Evolutionary conservation across 495 filamentous ascomycete species (phyloP).

Genomic region (Penicillium argentinense): DNA sequence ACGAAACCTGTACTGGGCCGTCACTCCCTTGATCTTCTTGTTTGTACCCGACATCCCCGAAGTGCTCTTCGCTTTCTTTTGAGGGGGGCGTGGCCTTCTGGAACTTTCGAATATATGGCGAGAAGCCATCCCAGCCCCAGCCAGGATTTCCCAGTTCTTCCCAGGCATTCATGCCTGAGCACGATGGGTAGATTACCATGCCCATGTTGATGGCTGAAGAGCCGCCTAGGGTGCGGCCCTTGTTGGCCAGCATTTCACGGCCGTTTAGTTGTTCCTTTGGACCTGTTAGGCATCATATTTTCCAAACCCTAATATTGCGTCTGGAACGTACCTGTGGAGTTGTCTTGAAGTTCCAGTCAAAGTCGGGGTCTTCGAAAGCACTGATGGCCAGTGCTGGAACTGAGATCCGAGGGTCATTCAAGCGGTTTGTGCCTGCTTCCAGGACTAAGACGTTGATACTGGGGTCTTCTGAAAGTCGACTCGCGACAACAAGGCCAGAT

Average conservation of each 20-base stretch:
- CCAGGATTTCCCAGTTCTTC: constrained; percentile 48
- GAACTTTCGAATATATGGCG: constrained; percentile 39
- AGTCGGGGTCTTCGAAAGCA: constrained; percentile 44
- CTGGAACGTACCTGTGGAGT: constrained; percentile 53
- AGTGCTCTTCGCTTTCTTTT: constrained; percentile 2
- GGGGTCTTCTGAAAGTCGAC: constrained; percentile 45
- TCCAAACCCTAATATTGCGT: too few relatives aligned
- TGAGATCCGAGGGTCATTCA: constrained; percentile 39
- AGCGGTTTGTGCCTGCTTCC: constrained; percentile 51
- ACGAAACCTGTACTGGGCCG: constrained; percentile 28
- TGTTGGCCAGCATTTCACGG: constrained; percentile 19
- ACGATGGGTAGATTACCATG: constrained; percentile 31
- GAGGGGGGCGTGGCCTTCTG: constrained; percentile 13
- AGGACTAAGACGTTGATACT: constrained; percentile 48
- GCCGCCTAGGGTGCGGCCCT: constrained; percentile 57
- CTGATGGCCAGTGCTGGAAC: constrained; percentile 40
- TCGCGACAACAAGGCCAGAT: constrained; percentile 48
- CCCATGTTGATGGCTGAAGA: constrained; percentile 52
- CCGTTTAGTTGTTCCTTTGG: constrained; percentile 25
- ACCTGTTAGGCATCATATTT: background rate
- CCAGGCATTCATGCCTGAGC: constrained; percentile 49
- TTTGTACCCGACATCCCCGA: constrained; percentile 13
- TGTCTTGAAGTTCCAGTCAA: constrained; percentile 56
- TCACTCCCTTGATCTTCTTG: constrained; percentile 15
- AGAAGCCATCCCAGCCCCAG: constrained; percentile 51